Evolutionary conservation across 345 rosid genomes (phyloP).

Genomic region (Schrenkiella parvula): DNA sequence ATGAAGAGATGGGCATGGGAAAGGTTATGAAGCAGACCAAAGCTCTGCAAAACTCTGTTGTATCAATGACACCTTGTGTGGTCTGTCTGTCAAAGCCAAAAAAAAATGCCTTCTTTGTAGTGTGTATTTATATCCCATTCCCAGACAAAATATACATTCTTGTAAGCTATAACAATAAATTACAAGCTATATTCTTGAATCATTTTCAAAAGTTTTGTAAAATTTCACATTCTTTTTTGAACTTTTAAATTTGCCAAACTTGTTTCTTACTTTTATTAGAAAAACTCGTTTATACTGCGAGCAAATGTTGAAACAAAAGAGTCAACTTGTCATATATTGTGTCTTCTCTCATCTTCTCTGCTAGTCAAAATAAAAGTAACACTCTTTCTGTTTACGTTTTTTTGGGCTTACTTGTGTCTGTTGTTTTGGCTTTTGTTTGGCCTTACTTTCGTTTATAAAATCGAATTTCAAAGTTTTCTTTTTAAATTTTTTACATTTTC

Average conservation of each 20-base stretch:
- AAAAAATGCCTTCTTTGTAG: constrained; percentile 10
- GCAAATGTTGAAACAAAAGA: background rate
- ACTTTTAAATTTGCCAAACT: background rate
- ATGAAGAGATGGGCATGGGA: background rate
- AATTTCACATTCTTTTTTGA: background rate
- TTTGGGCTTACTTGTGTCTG: background rate
- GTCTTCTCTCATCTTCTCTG: background rate
- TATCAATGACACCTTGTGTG: constrained; percentile 26
- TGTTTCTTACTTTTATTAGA: background rate
- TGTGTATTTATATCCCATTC: constrained; percentile 14
- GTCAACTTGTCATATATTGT: background rate
- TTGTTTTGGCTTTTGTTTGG: background rate
- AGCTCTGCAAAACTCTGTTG: constrained; percentile 28
- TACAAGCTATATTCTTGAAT: background rate
- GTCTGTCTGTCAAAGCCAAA: constrained; percentile 22
- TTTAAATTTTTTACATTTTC: background rate
- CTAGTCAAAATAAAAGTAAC: constrained; percentile 9
- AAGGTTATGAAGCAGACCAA: constrained; percentile 14
- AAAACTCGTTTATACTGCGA: background rate
- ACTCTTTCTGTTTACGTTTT: constrained; percentile 11
- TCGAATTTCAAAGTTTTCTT: background rate
- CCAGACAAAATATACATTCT: background rate
- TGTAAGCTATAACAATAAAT: background rate
- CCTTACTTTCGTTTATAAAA: background rate
- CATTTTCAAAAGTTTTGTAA: background rate